Evolutionary conservation across 768 basidiomycete species (phyloP), one percentile per base, ranked within the genome.

Genomic region (Galerina marginata): DNA sequence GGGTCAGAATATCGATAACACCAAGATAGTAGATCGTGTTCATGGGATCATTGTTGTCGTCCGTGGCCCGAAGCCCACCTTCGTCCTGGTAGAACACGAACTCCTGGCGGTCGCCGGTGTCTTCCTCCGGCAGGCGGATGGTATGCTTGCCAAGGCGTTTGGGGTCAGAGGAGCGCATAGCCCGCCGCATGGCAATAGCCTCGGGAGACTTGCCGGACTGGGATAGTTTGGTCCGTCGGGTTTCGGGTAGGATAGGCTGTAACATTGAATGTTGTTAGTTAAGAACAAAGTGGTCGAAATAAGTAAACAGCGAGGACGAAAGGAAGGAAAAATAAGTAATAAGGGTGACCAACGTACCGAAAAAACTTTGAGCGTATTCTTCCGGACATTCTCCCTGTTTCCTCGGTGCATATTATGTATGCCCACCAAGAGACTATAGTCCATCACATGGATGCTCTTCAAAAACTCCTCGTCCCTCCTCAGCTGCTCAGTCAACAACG

Each of bases 81-180:
- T 99, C 97, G 70, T 99, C 96, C 67, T 96, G 93, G 71, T 97
- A 98, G 75, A 99, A 99, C 26, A 98, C 74, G 71, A 96, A 94
- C 59, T 92, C 85, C 37, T 87, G 81, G 14, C 85, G 77, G 58
- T 91, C 86, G 38, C 86, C 84, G 1, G 83, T 81, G 69, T 91
- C 83, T 68, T 84, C 76, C 67, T 90, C 89, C 0, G 86, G 89
- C 29, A 89, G 79, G 56, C 83, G 78, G 37, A 86, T 75, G 0
- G 62, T 72, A 37, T 65, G 60, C 42, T 73, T 72, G 7, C 84
- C 88, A 1, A 95, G 77, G 2, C 84, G 83, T 65, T 92, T 88
- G 0, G 88, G 89, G 69, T 95, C 93, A 1, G 92, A 92, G 33
- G 85, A 80, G 9, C 92, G 89, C 80, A 96, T 91, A 6, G 92